Percentiles rank a stretch among this genome's conserved stretches.
These are phyloP conservation scores for Blastomyces emzantsi DNA, from an alignment of 2,329 filamentous ascomycete genomes.

Conservation along the genomic window DNA sequence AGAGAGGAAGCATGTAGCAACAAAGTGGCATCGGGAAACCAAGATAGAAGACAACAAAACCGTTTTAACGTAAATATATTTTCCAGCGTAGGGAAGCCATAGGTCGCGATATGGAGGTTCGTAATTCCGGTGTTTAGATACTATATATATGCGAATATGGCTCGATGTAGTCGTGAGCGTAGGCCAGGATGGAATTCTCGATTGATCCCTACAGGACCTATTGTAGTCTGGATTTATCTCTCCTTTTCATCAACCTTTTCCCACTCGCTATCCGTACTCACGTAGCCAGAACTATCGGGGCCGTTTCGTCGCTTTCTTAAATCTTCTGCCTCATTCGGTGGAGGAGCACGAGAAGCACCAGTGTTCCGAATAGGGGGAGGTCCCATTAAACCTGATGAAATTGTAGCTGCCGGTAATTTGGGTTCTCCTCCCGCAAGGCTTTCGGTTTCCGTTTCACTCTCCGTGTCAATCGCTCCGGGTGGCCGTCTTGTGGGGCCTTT, in stretches of 20 bases:
- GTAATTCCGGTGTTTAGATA: background rate
- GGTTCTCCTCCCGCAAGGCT: slow-evolving; percentile 20
- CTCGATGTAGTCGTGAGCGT: background rate
- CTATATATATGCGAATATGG: background rate
- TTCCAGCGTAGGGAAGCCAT: background rate
- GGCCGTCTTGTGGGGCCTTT: slow-evolving; percentile 11
- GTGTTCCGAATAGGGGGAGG: slow-evolving; percentile 7
- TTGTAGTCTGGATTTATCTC: slow-evolving; percentile 20
- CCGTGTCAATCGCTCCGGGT: slow-evolving; percentile 29
- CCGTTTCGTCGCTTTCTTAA: slow-evolving; percentile 39
- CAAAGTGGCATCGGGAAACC: background rate
- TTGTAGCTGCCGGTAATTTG: slow-evolving; percentile 10
- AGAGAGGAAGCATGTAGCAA: background rate
- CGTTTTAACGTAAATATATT: background rate
- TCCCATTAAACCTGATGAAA: slow-evolving; percentile 12
- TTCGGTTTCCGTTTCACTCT: slow-evolving; percentile 40
- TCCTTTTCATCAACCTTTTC: slow-evolving; percentile 79
- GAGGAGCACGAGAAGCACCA: slow-evolving; percentile 7
- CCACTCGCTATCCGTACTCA: slow-evolving; percentile 93
- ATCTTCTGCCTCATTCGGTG: slow-evolving; percentile 20
- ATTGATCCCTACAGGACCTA: background rate
- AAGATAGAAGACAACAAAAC: background rate
- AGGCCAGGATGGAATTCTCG: background rate
- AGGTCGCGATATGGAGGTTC: background rate
- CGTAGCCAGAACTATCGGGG: slow-evolving; percentile 44